Base-by-base conservation (phyloP, 2,329 filamentous ascomycete species). In the Phialophora expanda region DNA sequence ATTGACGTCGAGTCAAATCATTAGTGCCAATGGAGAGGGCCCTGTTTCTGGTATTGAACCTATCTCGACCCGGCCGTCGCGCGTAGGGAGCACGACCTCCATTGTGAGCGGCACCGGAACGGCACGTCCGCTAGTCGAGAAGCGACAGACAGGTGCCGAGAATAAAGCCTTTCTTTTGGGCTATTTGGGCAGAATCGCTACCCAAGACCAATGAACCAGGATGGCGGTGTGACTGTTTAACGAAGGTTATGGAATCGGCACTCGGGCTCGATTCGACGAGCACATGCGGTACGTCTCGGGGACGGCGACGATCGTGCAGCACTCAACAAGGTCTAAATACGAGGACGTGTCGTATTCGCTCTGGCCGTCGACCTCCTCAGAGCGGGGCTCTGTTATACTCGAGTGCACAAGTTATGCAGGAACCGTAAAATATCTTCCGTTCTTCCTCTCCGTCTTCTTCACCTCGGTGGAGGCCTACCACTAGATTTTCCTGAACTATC, bases 81-180 rank as follows among this genome's bases (percentile, higher is more conserved):
- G 71, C 50, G 59, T 72, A 38, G 69, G 70, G 28, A 73, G 71
- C 53, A 51, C 71, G 53, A 66, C 70, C 7, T 72, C 71, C 2
- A 67, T 67, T n/a, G 57, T 32, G 20, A 69, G 65, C 56, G 73
- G 67, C 28, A 62, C 71, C 65, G 34, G 48, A 61, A 17, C 60
- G 51, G 62, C 71, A 70, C 20, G 85, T 82, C 67, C 80, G 84
- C 73, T 82, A 82, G 34, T 81, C 85, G 12, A 87, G 88, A 53
- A 66, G 64, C 14, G 75, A 71, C 58, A 74, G 70, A 78, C 80
- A 20, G 90, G 89, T 3, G 86, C 90, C 0, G 89, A 87, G 0
- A 89, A 95, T 71, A 89, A 90, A 74, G 88, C 84, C 17, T 95
- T 95, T 73, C 79, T 96, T 74, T 81, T 95, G 59, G 89, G 86